These are phyloP conservation scores for Chaetomium sp. DNA, from an alignment of 2,329 filamentous ascomycete species.

Conservation along the genomic window DNA sequence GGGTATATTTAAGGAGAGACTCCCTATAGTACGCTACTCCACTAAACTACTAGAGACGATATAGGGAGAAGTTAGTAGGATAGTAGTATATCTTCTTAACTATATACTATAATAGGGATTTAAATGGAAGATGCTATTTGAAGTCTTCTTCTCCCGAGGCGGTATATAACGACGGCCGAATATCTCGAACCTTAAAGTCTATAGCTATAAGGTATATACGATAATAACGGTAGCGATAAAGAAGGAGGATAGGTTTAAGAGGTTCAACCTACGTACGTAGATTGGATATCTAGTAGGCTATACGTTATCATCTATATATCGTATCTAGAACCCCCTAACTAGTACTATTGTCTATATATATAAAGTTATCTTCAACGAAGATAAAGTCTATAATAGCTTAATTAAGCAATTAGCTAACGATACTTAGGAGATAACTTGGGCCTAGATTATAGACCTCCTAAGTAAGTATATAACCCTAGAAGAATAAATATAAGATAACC, in stretches of 20 bases:
- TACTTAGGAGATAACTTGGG: not conserved
- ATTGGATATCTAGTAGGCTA: slow-evolving; percentile 22
- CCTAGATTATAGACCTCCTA: not conserved
- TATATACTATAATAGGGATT: not conserved
- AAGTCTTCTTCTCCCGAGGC: too few relatives aligned
- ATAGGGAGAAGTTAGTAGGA: not conserved
- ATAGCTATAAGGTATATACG: not conserved
- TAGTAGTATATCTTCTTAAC: not conserved
- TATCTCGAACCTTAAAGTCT: too few relatives aligned
- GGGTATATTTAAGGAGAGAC: too few relatives aligned
- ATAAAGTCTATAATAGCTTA: too few relatives aligned
- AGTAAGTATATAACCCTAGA: too few relatives aligned
- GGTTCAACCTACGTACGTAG: not conserved
- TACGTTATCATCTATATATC: slow-evolving; percentile 20
- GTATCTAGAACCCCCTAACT: slow-evolving; percentile 19
- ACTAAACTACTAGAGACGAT: not conserved
- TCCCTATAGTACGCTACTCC: not conserved
- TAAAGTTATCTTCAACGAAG: slow-evolving; percentile 23
- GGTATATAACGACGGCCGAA: too few relatives aligned
- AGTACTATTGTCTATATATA: slow-evolving; percentile 14
- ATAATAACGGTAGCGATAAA: not conserved
- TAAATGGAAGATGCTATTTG: not conserved
- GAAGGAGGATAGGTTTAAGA: not conserved
- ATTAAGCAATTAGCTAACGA: too few relatives aligned
- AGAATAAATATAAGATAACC: too few relatives aligned